phyloP scores from a whole-genome alignment of 2,329 filamentous ascomycete genomes.

The Alternaria sp. region DNA sequence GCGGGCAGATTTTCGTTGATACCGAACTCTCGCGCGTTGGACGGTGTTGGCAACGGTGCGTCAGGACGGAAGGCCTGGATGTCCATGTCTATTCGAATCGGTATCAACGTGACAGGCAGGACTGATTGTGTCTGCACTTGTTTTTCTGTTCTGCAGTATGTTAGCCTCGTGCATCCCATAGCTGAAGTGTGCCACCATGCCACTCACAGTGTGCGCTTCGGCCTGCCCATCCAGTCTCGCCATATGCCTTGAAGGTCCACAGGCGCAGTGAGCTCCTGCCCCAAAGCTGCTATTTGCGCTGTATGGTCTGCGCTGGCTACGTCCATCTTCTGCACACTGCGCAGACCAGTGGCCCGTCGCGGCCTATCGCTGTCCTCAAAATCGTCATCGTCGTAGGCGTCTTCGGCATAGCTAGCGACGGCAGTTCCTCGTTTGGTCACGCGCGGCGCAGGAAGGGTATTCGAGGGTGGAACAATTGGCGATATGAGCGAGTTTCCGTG shows the following conservation, averaged over 20 bases:
- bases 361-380: conserved; percentile 78
- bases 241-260: conserved; percentile 90
- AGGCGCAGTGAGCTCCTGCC: conserved; percentile 80
- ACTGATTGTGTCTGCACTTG: conserved; percentile 72
- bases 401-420: conserved; percentile 97
- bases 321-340: conserved; percentile 78
- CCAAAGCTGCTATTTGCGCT: conserved; percentile 76
- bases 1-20: conserved; percentile 78
- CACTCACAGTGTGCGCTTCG: conserved; percentile 59
- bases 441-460: conserved; percentile 73
- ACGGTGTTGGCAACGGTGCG: conserved; percentile 69
- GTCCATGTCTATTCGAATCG: conserved; percentile 95
- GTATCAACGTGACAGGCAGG: conserved; percentile 88
- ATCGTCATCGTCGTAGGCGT: conserved; percentile 87
- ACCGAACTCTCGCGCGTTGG: conserved; percentile 63
- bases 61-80: conserved; percentile 78
- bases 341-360: conserved; percentile 77
- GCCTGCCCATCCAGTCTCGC: conserved; percentile 93
- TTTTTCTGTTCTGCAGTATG: conserved; percentile 60
- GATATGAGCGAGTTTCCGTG: conserved; percentile 93
- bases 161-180: conserved; percentile 16
- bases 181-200: neutral
- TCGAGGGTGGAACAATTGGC: conserved; percentile 77
- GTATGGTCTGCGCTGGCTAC: conserved; percentile 65
- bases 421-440: conserved; percentile 98